Evolutionary conservation across 2,329 filamentous ascomycete genomes (phyloP).

Genomic region (Rutstroemia sydowiana): DNA sequence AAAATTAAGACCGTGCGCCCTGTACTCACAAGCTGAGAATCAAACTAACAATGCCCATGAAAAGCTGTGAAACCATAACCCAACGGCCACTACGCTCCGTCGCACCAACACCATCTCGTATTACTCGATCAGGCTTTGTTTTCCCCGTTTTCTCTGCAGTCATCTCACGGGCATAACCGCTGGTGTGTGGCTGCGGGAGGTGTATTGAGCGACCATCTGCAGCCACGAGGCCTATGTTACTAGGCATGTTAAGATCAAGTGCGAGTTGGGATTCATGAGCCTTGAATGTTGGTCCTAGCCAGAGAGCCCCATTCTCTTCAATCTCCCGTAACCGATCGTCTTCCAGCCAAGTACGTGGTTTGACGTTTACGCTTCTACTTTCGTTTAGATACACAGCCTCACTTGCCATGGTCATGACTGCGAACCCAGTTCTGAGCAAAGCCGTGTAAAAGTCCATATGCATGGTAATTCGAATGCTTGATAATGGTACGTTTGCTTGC

Average conservation of each 20-base stretch:
- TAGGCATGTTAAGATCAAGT: slow-evolving; percentile 16
- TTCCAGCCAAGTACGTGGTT: slow-evolving; percentile 82
- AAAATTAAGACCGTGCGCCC: background rate
- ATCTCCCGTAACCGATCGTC: slow-evolving; percentile 76
- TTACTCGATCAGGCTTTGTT: slow-evolving; percentile 35
- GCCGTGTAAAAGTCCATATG: slow-evolving; percentile 96
- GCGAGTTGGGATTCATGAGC: slow-evolving; percentile 21
- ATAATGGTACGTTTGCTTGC: slow-evolving; percentile 83
- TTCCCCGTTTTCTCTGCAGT: slow-evolving; percentile 50
- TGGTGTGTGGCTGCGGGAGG: slow-evolving; percentile 39
- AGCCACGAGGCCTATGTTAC: slow-evolving; percentile 26
- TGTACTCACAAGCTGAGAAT: slow-evolving; percentile 37
- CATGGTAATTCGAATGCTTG: slow-evolving; percentile 70
- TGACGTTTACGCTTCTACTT: slow-evolving; percentile 66
- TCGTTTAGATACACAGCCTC: slow-evolving; percentile 96
- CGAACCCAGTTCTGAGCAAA: slow-evolving; percentile 78
- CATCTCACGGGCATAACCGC: slow-evolving; percentile 63
- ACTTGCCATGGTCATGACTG: slow-evolving; percentile 83
- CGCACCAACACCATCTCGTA: slow-evolving; percentile 65
- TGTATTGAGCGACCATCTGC: slow-evolving; percentile 20
- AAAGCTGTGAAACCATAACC: slow-evolving; percentile 68
- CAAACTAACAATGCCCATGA: slow-evolving; percentile 66
- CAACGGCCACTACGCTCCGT: slow-evolving; percentile 72
- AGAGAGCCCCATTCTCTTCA: slow-evolving; percentile 40
- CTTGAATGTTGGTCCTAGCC: slow-evolving; percentile 28